Base-by-base conservation (phyloP, 2,329 filamentous ascomycete species). In the Venturia nashicola region DNA sequence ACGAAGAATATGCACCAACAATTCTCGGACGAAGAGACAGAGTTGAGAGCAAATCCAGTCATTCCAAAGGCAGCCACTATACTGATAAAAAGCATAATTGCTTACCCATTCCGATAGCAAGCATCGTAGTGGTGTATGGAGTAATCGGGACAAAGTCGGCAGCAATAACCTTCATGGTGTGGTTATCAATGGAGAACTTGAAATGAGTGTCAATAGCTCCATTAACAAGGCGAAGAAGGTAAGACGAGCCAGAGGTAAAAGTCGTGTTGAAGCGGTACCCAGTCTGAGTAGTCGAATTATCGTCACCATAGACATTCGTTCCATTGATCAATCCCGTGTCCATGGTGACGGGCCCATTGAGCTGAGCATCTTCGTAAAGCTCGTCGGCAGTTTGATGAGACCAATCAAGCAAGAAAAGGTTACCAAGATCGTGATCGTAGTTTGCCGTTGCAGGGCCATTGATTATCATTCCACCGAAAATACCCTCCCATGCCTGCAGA, bases 191-290 rank as follows among this genome's bases (percentile, higher is more conserved):
- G 5, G 70, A 69, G 34, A 77, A 72, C 54, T 73, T 70, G 65
- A 76, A 72, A 65, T 69, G 69, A 39, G 71, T 73, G 67, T 77
- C 74, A 51, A 74, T 72, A 20, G 72, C 73, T 2, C 65, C 68
- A 67, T 80, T 80, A 64, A 78, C 70, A 2, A 80, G 70, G 18
- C 77, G 74, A n/a, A 80, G 68, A n/a, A 74, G 69, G 65, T 80
- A 77, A 59, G 72, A 72, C 62, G 78, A 78, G 43, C 76, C 77
- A 14, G 51, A 57, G 9, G 16, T 14, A n/a, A 57, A 57, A 3
- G 67, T 67, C 59, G 72, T 43, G 40, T 68, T 8, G 61, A 64
- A 46, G 61, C 59, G 55, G 70, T 72, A 46, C 68, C 70, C 71
- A 20, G 57, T 62, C 59, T 73, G 5, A 70, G 70, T 5, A 68